A percentile compares a stretch with the other conserved stretches of the same genome.
These are phyloP conservation scores for Grosmannia penicillata DNA, from an alignment of 2,329 filamentous ascomycete species.

Conservation along the genomic window DNA sequence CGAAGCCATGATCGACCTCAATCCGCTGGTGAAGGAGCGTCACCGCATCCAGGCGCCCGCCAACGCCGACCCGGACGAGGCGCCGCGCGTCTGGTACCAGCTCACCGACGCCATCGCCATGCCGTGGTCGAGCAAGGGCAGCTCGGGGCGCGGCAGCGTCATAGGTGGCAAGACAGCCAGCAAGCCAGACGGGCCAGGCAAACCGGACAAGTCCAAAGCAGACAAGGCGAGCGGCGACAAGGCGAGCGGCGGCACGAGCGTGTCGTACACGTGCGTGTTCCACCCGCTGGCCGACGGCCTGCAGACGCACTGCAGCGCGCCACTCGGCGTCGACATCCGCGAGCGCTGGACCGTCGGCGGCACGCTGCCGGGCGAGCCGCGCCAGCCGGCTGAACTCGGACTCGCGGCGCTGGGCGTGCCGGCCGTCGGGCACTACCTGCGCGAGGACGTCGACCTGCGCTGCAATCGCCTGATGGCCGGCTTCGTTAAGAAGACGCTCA, in stretches of 20 bases:
- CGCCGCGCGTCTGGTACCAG: conserved; percentile 60
- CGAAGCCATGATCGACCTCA: conserved; percentile 72
- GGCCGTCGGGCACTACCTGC: conserved; percentile 55
- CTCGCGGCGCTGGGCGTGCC: conserved; percentile 41
- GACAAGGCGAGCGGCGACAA: background rate
- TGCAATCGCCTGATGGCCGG: conserved; percentile 62
- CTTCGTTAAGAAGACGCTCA: conserved; percentile 73
- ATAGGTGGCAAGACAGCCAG: background rate
- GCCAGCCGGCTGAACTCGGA: conserved; percentile 50
- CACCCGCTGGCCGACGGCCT: conserved; percentile 58
- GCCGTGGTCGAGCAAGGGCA: conserved; percentile 21
- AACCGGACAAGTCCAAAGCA: background rate
- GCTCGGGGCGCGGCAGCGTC: background rate
- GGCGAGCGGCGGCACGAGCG: conserved; percentile 22
- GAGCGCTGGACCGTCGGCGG: conserved; percentile 67
- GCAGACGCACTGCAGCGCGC: conserved; percentile 73
- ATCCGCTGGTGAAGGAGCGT: conserved; percentile 64
- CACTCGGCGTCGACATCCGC: conserved; percentile 65
- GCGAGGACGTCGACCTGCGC: conserved; percentile 74
- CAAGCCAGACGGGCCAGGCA: background rate
- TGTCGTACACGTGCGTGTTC: conserved; percentile 71
- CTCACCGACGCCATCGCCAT: conserved; percentile 63
- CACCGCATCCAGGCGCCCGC: conserved; percentile 52
- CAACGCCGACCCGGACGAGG: conserved; percentile 56
- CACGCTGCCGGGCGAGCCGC: conserved; percentile 53